Evolutionary conservation across 208 protist species (phyloP).

Genomic region (Leptomonas pyrrhocoris): DNA sequence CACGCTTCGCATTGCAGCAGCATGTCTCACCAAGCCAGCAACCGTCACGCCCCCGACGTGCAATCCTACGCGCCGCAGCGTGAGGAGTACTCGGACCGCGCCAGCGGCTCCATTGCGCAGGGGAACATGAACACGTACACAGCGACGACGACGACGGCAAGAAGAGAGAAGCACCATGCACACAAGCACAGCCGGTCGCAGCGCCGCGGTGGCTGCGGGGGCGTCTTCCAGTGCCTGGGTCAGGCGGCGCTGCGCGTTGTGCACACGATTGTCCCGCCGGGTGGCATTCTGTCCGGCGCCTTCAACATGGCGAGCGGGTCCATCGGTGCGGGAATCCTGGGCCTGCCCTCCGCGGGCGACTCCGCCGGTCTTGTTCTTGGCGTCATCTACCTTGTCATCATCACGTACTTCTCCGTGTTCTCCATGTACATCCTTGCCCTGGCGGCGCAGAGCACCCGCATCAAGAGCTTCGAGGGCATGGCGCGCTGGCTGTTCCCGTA

Average conservation of each 20-base stretch:
- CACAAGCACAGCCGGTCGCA: conserved; percentile 1
- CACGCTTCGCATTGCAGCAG: too few relatives aligned
- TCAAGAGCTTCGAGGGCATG: conserved; percentile 49
- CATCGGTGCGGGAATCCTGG: conserved; percentile 49
- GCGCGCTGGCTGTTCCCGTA: conserved; percentile 35
- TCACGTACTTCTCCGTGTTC: conserved; percentile 45
- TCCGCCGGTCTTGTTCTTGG: conserved; percentile 38
- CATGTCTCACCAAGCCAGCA: neutral
- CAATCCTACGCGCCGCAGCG: neutral
- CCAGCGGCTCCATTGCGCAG: neutral
- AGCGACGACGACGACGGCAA: neutral
- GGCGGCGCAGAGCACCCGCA: conserved; percentile 36
- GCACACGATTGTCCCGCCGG: conserved; percentile 32
- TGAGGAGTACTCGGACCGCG: conserved; percentile 9
- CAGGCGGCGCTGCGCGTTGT: neutral
- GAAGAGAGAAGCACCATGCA: neutral
- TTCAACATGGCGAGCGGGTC: conserved; percentile 46
- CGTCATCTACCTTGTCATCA: conserved; percentile 36
- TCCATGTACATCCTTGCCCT: conserved; percentile 50
- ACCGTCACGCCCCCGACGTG: neutral
- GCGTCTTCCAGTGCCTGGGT: neutral
- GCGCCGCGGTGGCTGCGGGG: neutral
- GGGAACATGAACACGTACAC: too few relatives aligned
- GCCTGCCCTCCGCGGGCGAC: conserved; percentile 45
- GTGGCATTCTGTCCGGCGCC: conserved; percentile 36